Evolutionary conservation across 2,329 filamentous ascomycete genomes (phyloP).

Genomic region (Scytalidium sp.): DNA sequence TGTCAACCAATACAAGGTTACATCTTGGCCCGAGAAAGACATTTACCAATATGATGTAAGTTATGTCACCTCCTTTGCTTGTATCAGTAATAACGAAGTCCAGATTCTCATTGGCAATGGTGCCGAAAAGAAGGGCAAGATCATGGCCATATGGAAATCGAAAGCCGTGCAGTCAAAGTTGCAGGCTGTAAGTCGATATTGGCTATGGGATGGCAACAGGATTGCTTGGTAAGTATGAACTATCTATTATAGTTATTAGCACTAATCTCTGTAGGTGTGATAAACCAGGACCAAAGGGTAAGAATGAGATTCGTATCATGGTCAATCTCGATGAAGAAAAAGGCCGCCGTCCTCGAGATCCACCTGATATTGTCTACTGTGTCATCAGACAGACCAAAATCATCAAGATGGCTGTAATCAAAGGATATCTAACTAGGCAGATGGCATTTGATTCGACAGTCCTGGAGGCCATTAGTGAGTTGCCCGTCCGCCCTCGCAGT

Average conservation of each 20-base stretch:
- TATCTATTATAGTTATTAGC: constrained; percentile 1
- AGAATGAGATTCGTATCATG: constrained; percentile 46
- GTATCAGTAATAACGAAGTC: constrained; percentile 4
- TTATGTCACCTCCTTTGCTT: constrained; percentile 18
- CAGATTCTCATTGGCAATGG: constrained; percentile 66
- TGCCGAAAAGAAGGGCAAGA: constrained; percentile 58
- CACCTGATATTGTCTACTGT: constrained; percentile 51
- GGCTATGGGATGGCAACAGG: constrained; percentile 80
- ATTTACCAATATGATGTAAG: constrained; percentile 86
- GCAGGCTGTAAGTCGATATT: constrained; percentile 43
- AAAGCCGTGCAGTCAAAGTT: constrained; percentile 54
- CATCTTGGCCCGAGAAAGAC: constrained; percentile 52
- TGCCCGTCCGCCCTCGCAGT: background rate
- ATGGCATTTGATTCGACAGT: constrained; percentile 62
- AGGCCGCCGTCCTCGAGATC: constrained; percentile 24
- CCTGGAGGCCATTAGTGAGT: constrained; percentile 72
- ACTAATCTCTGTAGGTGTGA: constrained; percentile 22
- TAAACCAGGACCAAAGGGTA: constrained; percentile 33
- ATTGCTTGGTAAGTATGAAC: constrained; percentile 71
- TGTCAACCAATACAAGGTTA: constrained; percentile 76
- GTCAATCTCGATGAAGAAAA: constrained; percentile 73
- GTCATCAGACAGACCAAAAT: constrained; percentile 61
- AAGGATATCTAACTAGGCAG: constrained; percentile 61
- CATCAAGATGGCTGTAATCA: constrained; percentile 65
- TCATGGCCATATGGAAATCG: constrained; percentile 76